Conservation (phyloP, 2,329 filamentous ascomycete species). For the Cladophialophora chaetospira region DNA sequence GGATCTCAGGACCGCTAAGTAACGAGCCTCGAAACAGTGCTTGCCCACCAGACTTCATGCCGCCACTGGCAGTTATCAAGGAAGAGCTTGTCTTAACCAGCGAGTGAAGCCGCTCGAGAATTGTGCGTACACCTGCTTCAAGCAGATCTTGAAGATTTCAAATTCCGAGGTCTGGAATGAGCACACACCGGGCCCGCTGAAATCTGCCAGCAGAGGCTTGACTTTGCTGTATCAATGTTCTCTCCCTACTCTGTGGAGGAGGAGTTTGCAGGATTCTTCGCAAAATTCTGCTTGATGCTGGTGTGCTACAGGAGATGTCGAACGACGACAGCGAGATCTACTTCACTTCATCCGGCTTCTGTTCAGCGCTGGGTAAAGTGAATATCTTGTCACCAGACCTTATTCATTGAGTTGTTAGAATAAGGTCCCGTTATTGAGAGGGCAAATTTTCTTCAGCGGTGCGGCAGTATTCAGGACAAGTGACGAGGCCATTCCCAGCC, state of each 20-base stretch:
- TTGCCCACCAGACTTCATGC: no score
- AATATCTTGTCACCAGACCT: background rate
- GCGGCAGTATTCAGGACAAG: background rate
- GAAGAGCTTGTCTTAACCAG: no score
- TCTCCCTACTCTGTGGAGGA: background rate
- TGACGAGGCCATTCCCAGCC: background rate
- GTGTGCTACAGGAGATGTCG: background rate
- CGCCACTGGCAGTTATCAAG: no score
- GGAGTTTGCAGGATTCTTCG: background rate
- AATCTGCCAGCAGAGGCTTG: background rate
- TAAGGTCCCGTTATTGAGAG: background rate
- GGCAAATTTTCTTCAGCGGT: background rate
- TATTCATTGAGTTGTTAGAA: background rate
- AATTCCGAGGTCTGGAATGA: background rate
- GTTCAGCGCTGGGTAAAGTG: background rate
- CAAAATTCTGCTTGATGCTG: background rate
- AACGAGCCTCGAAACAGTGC: no score
- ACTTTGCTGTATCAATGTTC: background rate
- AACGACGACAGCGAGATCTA: background rate
- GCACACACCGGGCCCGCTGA: background rate
- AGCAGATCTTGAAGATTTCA: background rate
- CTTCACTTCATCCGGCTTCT: background rate
- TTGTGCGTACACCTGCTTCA: no score
- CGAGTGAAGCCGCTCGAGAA: no score
- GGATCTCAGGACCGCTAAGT: no score